A percentile compares a stretch with the other conserved stretches of the same genome.
phyloP scores from a whole-genome alignment of 768 basidiomycete species.

The Serendipita sp. region DNA sequence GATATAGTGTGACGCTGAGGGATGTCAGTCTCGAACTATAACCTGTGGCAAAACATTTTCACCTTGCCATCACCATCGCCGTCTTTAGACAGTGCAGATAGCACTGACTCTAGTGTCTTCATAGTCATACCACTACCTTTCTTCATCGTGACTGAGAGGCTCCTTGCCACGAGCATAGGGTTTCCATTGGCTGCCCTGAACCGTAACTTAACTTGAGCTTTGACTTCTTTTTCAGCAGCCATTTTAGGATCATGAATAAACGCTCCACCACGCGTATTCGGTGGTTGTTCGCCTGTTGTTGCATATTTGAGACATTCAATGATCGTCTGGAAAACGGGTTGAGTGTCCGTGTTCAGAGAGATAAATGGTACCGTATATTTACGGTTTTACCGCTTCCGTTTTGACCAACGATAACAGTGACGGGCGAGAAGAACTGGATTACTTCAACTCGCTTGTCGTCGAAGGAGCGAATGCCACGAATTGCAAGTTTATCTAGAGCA shows the following conservation, averaged over 20 bases:
- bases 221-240: slow-evolving; percentile 98
- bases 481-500: slow-evolving; percentile 79
- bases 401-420: slow-evolving; percentile 96
- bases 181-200: slow-evolving; percentile 82
- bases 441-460: slow-evolving; percentile 88
- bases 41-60: slow-evolving; percentile 14
- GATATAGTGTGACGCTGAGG: slow-evolving; percentile 73
- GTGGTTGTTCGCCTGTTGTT: slow-evolving; percentile 94
- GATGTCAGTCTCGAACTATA: background rate
- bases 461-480: slow-evolving; percentile 86
- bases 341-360: background rate
- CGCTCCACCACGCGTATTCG: slow-evolving; percentile 95
- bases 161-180: slow-evolving; percentile 79
- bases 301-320: slow-evolving; percentile 99
- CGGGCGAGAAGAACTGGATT: slow-evolving; percentile 93
- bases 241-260: slow-evolving; percentile 99
- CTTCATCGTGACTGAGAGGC: slow-evolving; percentile 84
- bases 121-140: slow-evolving; percentile 78
- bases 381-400: slow-evolving; percentile 96
- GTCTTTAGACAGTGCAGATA: slow-evolving; percentile 54
- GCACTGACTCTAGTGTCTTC: slow-evolving; percentile 92
- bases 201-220: slow-evolving; percentile 91
- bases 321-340: slow-evolving; percentile 40
- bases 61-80: slow-evolving; percentile 66
- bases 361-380: slow-evolving; percentile 9